Base-by-base conservation (phyloP, 345 rosid species). In the Populus euphratica region DNA sequence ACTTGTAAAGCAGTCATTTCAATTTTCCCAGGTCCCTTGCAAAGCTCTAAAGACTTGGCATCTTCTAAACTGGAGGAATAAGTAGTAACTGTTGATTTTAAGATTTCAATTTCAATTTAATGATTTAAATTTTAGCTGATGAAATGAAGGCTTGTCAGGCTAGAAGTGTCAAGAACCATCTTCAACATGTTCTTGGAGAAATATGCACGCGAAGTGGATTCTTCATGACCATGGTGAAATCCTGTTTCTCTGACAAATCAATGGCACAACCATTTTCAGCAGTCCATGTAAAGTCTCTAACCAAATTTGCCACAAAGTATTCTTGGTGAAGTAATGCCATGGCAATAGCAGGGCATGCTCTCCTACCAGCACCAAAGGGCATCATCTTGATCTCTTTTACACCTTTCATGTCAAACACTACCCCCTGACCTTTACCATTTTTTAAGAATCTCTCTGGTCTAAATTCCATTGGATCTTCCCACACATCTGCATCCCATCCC, bases 361-460 rank as follows among this genome's bases (percentile, higher is more conserved):
- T 74, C 72, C 81, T 54, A 17, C 73, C 81, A 23, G 81, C 77
- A 18, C 81, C 73, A 52, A 78, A 78, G 1, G 81, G 81, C 77
- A 79, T 74, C 78, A 79, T 79, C 29, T 79, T 74, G 16, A 79
- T 79, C 70, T 74, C 74, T n/a, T 67, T 73, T 5, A 56, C 49
- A 2, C 77, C 81, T 21, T 59, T 79, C 23, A 79, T 27, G 44
- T 79, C 78, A 39, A 73, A 73, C 41, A 17, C 73, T 4, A 14
- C 50, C 64, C 44, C 70, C 23, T 29, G 14, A 10, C 54, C 73
- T 5, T 31, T 23, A 0, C 66, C 76, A 35, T 72, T 21, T 8
- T 20, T 25, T 69, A 79, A 13, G 33, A 79, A 79, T 62, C 81
- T 73, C 43, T 73, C 77, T 0, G 81, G 77, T 41, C 17, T 79